These are phyloP conservation scores for Coniophora puteana DNA, from an alignment of 1,284 basidiomycete genomes.

Conservation along the genomic window DNA sequence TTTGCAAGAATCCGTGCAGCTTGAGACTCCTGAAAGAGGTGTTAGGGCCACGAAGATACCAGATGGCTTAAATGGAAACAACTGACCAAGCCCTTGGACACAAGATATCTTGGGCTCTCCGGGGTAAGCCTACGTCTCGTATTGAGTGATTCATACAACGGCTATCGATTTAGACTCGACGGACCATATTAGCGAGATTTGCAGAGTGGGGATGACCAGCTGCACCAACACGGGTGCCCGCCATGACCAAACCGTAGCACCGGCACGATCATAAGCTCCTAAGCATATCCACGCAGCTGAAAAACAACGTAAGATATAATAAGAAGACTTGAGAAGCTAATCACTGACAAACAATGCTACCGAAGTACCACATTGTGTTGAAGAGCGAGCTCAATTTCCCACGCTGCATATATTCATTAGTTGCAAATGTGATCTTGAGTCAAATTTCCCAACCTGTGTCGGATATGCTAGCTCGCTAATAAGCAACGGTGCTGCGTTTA, in stretches of 20 bases:
- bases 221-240: slow-evolving; percentile 68
- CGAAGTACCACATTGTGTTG: slow-evolving; percentile 63
- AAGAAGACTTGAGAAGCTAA: background rate
- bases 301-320: slow-evolving; percentile 11
- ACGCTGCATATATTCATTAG: slow-evolving; percentile 31
- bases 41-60: slow-evolving; percentile 1
- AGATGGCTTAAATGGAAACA: background rate
- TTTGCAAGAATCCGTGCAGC: slow-evolving; percentile 53
- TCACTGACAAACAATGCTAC: slow-evolving; percentile 53
- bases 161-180: background rate
- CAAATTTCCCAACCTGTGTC: slow-evolving; percentile 43
- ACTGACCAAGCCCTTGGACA: slow-evolving; percentile 54
- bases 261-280: slow-evolving; percentile 45
- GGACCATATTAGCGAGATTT: slow-evolving; percentile 23
- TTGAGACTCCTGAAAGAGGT: slow-evolving; percentile 38
- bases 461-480: slow-evolving; percentile 73
- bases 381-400: slow-evolving; percentile 60
- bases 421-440: slow-evolving; percentile 5
- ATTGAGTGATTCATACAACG: slow-evolving; percentile 1
- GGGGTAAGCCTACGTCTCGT: slow-evolving; percentile 51
- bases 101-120: slow-evolving; percentile 67
- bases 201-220: slow-evolving; percentile 56
- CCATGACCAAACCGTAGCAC: slow-evolving; percentile 58
- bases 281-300: slow-evolving; percentile 50
- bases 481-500: slow-evolving; percentile 60